Evolutionary conservation across 1,284 basidiomycete genomes (phyloP).

Genomic region (Polyporus tsugae): DNA sequence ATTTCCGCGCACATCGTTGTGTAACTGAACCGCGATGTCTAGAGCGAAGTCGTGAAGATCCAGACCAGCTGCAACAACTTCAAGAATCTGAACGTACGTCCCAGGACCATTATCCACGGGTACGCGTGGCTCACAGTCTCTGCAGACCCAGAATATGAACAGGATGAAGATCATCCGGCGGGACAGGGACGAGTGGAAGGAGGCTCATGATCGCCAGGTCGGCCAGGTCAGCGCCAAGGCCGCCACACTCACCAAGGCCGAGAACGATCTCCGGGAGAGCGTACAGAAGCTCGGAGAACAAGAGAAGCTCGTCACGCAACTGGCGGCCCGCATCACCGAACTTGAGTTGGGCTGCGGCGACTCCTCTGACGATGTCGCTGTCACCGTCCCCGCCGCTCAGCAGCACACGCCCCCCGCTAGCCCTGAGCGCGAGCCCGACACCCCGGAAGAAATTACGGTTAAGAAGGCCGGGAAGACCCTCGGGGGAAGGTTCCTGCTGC

Average conservation of each 20-base stretch:
- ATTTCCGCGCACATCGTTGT: neutral
- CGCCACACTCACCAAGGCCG: neutral
- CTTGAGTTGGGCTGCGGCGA: neutral
- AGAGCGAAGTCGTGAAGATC: neutral
- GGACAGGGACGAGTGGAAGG: slow-evolving; percentile 5
- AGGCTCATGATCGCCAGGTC: neutral
- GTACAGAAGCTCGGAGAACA: neutral
- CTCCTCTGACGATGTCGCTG: neutral
- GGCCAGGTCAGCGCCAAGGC: neutral
- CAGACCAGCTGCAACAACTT: slow-evolving; percentile 7
- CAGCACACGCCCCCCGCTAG: neutral
- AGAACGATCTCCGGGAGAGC: neutral
- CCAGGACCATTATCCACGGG: neutral
- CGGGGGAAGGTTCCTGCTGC: neutral
- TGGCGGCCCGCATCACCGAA: neutral
- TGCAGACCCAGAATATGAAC: slow-evolving; percentile 1
- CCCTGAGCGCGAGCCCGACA: neutral
- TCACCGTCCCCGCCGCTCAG: neutral
- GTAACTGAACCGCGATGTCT: neutral
- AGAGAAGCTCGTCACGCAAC: neutral
- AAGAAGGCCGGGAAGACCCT: neutral
- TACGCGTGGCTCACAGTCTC: neutral
- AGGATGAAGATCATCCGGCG: slow-evolving; percentile 5
- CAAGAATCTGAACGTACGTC: slow-evolving; percentile 1
- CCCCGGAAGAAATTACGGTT: too few relatives aligned